These are phyloP conservation scores for Favolaschia claudopus DNA, from an alignment of 768 basidiomycete species.

Conservation along the genomic window DNA sequence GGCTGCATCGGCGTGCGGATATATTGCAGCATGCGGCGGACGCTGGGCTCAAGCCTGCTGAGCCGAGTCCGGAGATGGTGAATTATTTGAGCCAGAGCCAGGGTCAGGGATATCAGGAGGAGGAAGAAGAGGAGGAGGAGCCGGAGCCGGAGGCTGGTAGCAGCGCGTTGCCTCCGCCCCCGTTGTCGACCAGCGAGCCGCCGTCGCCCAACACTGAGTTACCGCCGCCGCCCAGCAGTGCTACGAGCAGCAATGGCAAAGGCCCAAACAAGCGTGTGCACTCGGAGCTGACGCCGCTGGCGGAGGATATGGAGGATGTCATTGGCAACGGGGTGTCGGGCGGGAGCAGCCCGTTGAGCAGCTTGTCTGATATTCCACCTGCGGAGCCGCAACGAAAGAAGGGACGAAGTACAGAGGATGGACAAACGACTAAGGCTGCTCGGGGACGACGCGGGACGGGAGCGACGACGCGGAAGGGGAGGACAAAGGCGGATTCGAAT, in stretches of 20 bases:
- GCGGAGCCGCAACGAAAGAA: conserved; percentile 16
- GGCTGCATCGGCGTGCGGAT: conserved; percentile 56
- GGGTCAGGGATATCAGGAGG: conserved; percentile 31
- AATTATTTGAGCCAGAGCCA: conserved; percentile 44
- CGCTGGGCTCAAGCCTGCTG: conserved; percentile 44
- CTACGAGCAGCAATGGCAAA: conserved; percentile 25
- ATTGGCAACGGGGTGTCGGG: not conserved
- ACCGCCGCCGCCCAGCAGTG: too few species aligned
- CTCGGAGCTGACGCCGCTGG: conserved; percentile 51
- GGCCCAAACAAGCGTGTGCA: conserved; percentile 50
- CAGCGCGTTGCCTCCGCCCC: conserved; percentile 2
- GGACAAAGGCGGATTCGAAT: conserved; percentile 1
- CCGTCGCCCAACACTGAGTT: too few species aligned
- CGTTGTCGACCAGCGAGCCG: too few species aligned
- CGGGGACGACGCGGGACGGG: not conserved
- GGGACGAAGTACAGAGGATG: conserved; percentile 4
- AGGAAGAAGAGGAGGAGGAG: conserved; percentile 12
- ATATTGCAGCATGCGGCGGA: conserved; percentile 57
- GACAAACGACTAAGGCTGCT: too few species aligned
- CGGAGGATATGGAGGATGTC: conserved; percentile 42
- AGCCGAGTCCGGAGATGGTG: conserved; percentile 68
- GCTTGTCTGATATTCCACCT: conserved; percentile 13
- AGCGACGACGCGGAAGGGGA: conserved; percentile 14
- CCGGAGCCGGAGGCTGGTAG: not conserved
- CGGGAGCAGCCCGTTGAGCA: conserved; percentile 19